Evolutionary conservation across 345 rosid genomes (phyloP).

Genomic region (Tarenaya hassleriana): DNA sequence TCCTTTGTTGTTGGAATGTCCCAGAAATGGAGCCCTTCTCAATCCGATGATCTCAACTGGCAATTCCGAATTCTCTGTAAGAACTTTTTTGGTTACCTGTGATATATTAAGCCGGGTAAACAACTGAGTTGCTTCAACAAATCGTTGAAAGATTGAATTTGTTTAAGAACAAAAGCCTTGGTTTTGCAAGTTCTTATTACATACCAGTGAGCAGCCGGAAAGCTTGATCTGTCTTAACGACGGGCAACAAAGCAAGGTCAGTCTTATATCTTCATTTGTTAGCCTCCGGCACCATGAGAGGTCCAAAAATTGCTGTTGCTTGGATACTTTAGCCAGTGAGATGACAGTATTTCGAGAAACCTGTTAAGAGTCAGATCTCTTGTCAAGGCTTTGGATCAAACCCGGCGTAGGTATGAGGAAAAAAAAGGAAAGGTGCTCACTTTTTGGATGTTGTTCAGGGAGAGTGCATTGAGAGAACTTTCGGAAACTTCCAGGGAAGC

Average conservation of each 20-base stretch:
- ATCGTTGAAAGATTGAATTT: slow-evolving; percentile 1
- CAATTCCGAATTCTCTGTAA: slow-evolving; percentile 28
- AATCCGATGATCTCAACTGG: slow-evolving; percentile 32
- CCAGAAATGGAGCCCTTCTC: slow-evolving; percentile 18
- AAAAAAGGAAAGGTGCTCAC: slow-evolving; percentile 25
- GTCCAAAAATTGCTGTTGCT: slow-evolving; percentile 42
- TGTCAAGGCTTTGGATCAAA: slow-evolving; percentile 4
- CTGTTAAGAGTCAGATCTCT: slow-evolving; percentile 30
- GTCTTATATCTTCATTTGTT: slow-evolving; percentile 41
- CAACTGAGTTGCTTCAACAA: slow-evolving; percentile 7
- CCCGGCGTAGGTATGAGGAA: slow-evolving; percentile 7
- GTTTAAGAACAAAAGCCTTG: neutral
- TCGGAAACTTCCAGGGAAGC: slow-evolving; percentile 51
- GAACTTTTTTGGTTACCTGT: slow-evolving; percentile 16
- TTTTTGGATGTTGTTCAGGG: slow-evolving; percentile 35
- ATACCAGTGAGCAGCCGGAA: slow-evolving; percentile 63
- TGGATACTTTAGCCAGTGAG: slow-evolving; percentile 38
- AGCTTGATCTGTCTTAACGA: slow-evolving; percentile 45
- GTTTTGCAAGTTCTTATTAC: neutral
- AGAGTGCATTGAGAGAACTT: slow-evolving; percentile 37
- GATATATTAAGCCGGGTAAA: slow-evolving; percentile 4
- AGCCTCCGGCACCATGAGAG: slow-evolving; percentile 58
- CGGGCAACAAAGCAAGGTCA: slow-evolving; percentile 43
- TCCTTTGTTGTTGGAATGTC: slow-evolving; percentile 21
- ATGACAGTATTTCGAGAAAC: slow-evolving; percentile 41